phyloP scores from a whole-genome alignment of 805 yeast genomes.

The Candida manassasensis region DNA sequence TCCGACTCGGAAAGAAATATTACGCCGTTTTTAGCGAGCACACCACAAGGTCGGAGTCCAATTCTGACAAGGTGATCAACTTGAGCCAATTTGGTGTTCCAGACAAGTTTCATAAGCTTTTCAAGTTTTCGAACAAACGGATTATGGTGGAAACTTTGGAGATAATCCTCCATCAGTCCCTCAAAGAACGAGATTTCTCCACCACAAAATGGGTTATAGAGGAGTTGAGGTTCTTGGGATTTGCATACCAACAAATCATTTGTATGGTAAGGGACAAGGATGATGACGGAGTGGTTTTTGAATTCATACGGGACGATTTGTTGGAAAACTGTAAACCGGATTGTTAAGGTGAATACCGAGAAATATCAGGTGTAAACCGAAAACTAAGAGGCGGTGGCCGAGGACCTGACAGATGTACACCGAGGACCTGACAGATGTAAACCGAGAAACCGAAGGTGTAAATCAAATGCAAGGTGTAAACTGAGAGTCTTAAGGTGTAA shows the following conservation, averaged over 20 bases:
- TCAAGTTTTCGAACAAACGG: slow-evolving; percentile 10
- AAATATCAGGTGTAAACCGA: too few species aligned
- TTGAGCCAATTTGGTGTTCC: slow-evolving; percentile 19
- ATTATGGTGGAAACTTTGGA: slow-evolving; percentile 17
- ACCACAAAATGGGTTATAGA: slow-evolving; percentile 26
- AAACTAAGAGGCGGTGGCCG: too few species aligned
- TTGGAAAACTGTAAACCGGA: neutral
- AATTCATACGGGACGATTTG: slow-evolving; percentile 5
- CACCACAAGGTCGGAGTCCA: neutral
- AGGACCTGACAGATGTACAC: too few species aligned
- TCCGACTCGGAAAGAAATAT: slow-evolving; percentile 12
- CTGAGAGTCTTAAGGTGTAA: too few species aligned
- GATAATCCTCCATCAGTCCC: slow-evolving; percentile 19
- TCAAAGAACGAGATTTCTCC: slow-evolving; percentile 17
- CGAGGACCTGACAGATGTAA: too few species aligned
- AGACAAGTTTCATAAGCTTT: slow-evolving; percentile 11
- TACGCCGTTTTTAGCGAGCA: slow-evolving; percentile 2
- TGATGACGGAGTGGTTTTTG: neutral
- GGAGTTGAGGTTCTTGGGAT: slow-evolving; percentile 27
- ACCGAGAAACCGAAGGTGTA: too few species aligned
- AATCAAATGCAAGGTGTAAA: too few species aligned
- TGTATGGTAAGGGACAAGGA: slow-evolving; percentile 3
- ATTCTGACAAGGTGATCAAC: slow-evolving; percentile 8
- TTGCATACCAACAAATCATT: slow-evolving; percentile 15
- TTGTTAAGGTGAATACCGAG: too few species aligned